Evolutionary conservation across 768 basidiomycete species (phyloP).

Genomic region (Trametes cingulata): DNA sequence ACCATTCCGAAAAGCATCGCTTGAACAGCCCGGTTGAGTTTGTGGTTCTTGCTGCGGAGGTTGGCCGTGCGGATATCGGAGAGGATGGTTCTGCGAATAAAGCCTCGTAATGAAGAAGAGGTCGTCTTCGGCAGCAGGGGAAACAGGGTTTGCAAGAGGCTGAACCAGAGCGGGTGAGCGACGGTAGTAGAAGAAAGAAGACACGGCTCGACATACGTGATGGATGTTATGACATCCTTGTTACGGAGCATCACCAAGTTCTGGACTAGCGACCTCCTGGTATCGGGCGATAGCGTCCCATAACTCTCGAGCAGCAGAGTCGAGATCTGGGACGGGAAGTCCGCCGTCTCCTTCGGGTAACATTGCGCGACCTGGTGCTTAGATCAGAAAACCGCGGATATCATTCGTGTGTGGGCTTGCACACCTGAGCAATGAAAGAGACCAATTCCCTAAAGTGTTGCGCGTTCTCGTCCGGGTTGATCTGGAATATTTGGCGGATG

Average conservation of each 20-base stretch:
- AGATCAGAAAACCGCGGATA: too few species aligned
- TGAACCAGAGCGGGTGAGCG: constrained; percentile 34
- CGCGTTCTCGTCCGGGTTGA: constrained; percentile 83
- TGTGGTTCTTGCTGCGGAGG: constrained; percentile 85
- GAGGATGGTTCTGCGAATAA: constrained; percentile 91
- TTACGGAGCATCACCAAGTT: constrained; percentile 93
- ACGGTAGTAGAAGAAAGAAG: background rate
- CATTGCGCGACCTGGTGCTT: constrained; percentile 74
- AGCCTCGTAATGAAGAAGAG: constrained; percentile 76
- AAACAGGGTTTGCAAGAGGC: constrained; percentile 88
- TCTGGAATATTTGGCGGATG: constrained; percentile 79
- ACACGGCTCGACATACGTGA: constrained; percentile 63
- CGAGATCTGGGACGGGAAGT: constrained; percentile 81
- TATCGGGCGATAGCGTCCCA: constrained; percentile 73
- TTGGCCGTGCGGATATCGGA: constrained; percentile 94
- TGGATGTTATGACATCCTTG: constrained; percentile 88
- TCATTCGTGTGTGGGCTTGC: too few species aligned
- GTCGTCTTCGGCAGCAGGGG: constrained; percentile 94
- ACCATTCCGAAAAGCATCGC: constrained; percentile 96
- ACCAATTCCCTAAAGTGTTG: constrained; percentile 86
- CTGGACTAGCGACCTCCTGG: constrained; percentile 81
- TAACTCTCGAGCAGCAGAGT: constrained; percentile 78
- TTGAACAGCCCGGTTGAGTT: constrained; percentile 94
- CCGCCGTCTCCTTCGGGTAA: constrained; percentile 88
- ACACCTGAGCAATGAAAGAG: constrained; percentile 85